Evolutionary conservation across 2,329 filamentous ascomycete genomes (phyloP).

Genomic region (Aureobasidium sp.): DNA sequence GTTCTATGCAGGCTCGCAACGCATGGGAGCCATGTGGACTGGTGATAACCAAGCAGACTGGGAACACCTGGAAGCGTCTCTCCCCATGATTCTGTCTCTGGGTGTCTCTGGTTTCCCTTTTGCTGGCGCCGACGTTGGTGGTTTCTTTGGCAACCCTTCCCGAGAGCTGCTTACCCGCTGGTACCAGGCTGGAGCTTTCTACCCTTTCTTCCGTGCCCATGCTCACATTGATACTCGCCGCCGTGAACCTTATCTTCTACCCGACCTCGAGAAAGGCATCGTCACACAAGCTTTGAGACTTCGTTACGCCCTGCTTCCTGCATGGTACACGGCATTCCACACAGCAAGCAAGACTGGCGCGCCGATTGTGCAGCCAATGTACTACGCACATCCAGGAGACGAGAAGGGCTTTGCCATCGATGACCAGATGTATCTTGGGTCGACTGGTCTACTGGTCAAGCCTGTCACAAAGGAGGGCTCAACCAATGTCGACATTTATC

Average conservation of each 20-base stretch:
- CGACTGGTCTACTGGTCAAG: slow-evolving; percentile 84
- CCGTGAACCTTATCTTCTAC: slow-evolving; percentile 82
- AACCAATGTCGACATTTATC: slow-evolving; percentile 67
- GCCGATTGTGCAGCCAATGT: slow-evolving; percentile 85
- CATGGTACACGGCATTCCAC: slow-evolving; percentile 97
- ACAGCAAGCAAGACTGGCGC: slow-evolving; percentile 74
- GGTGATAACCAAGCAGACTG: slow-evolving; percentile 94
- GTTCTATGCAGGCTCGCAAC: slow-evolving; percentile 86
- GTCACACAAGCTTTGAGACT: slow-evolving; percentile 81
- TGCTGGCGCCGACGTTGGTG: slow-evolving; percentile 88
- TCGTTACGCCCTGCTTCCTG: slow-evolving; percentile 79
- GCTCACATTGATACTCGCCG: slow-evolving; percentile 94
- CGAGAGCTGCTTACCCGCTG: slow-evolving; percentile 86
- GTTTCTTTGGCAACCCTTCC: slow-evolving; percentile 95
- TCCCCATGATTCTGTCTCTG: slow-evolving; percentile 90
- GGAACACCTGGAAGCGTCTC: slow-evolving; percentile 78
- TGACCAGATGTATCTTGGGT: slow-evolving; percentile 86
- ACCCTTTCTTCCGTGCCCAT: slow-evolving; percentile 95
- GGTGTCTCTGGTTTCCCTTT: slow-evolving; percentile 92
- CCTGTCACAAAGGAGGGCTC: slow-evolving; percentile 75
- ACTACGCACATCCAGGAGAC: slow-evolving; percentile 80
- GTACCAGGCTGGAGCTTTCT: slow-evolving; percentile 96
- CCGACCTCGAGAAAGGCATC: slow-evolving; percentile 76
- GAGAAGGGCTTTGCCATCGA: slow-evolving; percentile 84
- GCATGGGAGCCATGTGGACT: slow-evolving; percentile 94